Evolutionary conservation across 805 yeast species (phyloP), one percentile per base, ranked within the genome.

Genomic region (Candida dajiaensis): DNA sequence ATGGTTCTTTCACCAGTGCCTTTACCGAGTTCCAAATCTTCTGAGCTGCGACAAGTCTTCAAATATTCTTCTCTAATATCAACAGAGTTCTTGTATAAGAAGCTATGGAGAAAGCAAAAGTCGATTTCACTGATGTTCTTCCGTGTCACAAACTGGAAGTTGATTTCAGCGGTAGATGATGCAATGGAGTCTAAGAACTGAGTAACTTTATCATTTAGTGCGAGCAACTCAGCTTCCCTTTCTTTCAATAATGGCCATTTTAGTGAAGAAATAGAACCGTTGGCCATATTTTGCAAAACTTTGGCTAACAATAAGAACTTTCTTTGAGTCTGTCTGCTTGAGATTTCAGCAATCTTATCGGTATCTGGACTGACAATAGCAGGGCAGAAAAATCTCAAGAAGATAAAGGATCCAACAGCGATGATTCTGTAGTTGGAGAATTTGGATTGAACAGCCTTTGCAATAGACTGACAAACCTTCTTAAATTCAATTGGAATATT

Each of bases 361-460:
- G 70, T 49, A 47, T 87, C 95, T 0, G 97, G 97, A 29, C 89
- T 81, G 13, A 90, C 90, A 55, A 90, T 81, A 0, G 96, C 95
- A 12, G 98, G 97, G 61, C 95, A 85, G 50, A 85, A 74, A 51
- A 84, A 80, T 47, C 96, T 69, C 54, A 92, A 70, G 58, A 92
- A 90, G 45, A 92, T 70, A 61, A 86, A 92, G 0, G 96, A 89
- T 0, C 97, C 96, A 23, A 89, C 84, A 1, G 95, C 89, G 36
- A 81, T 71, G 35, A 76, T 70, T 40, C 83, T 75, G 36, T 83
- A 84, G 36, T 77, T 81, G 0, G 85, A 86, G 54, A 84, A 84
- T 53, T 78, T 79, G n/a, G 66, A 64, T 25, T 73, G 67, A 44
- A 87, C 80, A 46, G 82, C 69, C 36, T 67, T 61, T 65, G 74